phyloP scores from a whole-genome alignment of 2,329 filamentous ascomycete species.

The Ophiobolus disseminans region DNA sequence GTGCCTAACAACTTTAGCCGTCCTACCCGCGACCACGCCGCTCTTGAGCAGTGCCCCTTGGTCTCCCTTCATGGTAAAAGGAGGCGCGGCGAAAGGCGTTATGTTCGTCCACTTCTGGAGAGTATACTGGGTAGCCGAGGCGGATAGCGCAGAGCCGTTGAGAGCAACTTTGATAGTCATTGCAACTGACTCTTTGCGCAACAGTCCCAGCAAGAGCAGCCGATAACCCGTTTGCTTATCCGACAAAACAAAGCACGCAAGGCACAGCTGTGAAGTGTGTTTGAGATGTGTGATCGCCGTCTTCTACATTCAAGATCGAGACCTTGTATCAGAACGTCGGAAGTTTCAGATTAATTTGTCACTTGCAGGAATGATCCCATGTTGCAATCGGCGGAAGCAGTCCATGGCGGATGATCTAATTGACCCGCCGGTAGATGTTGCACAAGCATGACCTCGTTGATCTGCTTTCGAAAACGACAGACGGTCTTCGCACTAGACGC shows the following conservation, averaged over 20 bases:
- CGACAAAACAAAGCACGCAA: neutral
- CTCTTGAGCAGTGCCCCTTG: neutral
- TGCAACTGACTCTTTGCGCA: neutral
- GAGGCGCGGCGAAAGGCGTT: neutral
- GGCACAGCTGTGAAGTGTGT: slow-evolving; percentile 14
- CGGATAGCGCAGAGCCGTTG: neutral
- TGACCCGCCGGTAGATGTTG: slow-evolving; percentile 24
- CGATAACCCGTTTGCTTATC: neutral
- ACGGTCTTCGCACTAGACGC: slow-evolving; percentile 12
- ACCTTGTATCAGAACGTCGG: slow-evolving; percentile 42
- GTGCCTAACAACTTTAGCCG: neutral
- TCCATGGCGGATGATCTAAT: slow-evolving; percentile 20
- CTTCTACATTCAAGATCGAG: slow-evolving; percentile 42
- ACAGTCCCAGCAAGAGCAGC: neutral
- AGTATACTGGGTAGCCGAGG: neutral
- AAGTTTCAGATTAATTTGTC: slow-evolving; percentile 45
- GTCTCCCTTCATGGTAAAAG: neutral
- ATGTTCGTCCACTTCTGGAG: neutral
- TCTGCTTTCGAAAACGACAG: slow-evolving; percentile 8
- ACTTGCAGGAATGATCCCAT: slow-evolving; percentile 28
- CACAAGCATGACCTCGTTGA: slow-evolving; percentile 8
- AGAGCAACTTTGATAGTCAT: neutral
- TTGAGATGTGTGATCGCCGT: slow-evolving; percentile 43
- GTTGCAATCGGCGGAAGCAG: slow-evolving; percentile 10
- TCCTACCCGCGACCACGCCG: neutral